Base-by-base conservation (phyloP, 208 protist genomes). In the Leishmania braziliensis region DNA sequence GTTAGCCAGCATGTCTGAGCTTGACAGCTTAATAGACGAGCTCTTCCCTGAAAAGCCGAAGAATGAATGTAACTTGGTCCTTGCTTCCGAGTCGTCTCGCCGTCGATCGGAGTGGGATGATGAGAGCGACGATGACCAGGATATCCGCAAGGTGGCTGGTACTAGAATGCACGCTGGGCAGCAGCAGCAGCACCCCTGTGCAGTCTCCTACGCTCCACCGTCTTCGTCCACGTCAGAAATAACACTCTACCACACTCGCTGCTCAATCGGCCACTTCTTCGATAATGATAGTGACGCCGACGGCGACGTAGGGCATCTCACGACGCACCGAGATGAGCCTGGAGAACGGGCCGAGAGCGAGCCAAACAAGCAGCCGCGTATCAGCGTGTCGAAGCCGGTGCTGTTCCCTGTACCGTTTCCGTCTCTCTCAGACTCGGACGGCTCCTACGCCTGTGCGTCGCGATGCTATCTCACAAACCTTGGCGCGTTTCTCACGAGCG, bases 1-100 rank as follows among this genome's bases (percentile, higher is more conserved):
- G 58, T 51, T 23, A 33, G 46, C 26, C 70, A 56, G 10, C 12
- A 87, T 87, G 78, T 82, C 80, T 3, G 84, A 82, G 14, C 79
- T 97, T 29, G 92, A 97, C 80, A 78, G 89, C 23, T 76, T 97
- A 48, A 97, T 97, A 62, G 83, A 92, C 1, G 92, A 97, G 69
- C 86, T 97, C 8, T 97, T 95, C 84, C 88, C 93, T 16, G 87
- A 77, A 26, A 76, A 77, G 53, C 48, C 60, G 18, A 62, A 53
- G n/a, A 65, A 29, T 36, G 54, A 26, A 79, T 53, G 50, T 36
- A 58, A 8, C 10, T 29, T 39, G 16, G 75, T 29, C 23, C 29
- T 36, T 46, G 1, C 54, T 58, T 43, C 75, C 9, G 39, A 26
- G 26, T 69, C 58, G 54, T 65, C 43, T 39, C 54, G 78, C 53